A percentile compares a stretch with the other conserved stretches of the same genome.
Conservation (phyloP, 495 filamentous ascomycete species). For the Aspergillus funiculosus region DNA sequence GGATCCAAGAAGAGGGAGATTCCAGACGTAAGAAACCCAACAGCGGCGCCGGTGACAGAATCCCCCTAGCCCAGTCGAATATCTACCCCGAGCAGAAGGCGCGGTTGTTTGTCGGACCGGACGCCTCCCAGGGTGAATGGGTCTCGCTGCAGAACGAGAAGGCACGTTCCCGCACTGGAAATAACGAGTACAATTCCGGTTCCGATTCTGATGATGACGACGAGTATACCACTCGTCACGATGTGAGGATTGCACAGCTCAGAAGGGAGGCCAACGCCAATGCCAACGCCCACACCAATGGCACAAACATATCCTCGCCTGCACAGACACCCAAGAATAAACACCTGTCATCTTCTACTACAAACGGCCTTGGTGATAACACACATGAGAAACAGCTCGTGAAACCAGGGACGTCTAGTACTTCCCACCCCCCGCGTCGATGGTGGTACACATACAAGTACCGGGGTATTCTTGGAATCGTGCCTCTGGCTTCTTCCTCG, state of each 20-base stretch:
- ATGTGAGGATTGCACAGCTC: slow-evolving; percentile 30
- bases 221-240: slow-evolving; percentile 28
- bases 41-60: slow-evolving; percentile 56
- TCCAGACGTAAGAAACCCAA: slow-evolving; percentile 34
- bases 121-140: slow-evolving; percentile 38
- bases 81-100: slow-evolving; percentile 56
- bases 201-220: slow-evolving; percentile 49
- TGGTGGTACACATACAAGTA: slow-evolving; percentile 88
- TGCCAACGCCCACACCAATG: slow-evolving; percentile 25
- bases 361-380: slow-evolving; percentile 6
- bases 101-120: slow-evolving; percentile 38
- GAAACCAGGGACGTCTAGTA: slow-evolving; percentile 15
- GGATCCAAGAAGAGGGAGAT: slow-evolving; percentile 31
- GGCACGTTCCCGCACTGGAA: slow-evolving; percentile 35
- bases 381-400: slow-evolving; percentile 25
- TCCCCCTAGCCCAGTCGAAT: slow-evolving; percentile 51
- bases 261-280: slow-evolving; percentile 34
- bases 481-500: slow-evolving; percentile 50
- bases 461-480: slow-evolving; percentile 81
- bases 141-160: slow-evolving; percentile 43
- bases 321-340: too few relatives aligned
- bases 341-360: too few relatives aligned
- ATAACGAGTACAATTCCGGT: too few relatives aligned
- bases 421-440: slow-evolving; percentile 26
- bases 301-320: too few relatives aligned